Percentiles rank a stretch among this genome's conserved stretches.
These are phyloP conservation scores for Alnus rubra DNA, from an alignment of 306 rosid genomes.

Conservation along the genomic window DNA sequence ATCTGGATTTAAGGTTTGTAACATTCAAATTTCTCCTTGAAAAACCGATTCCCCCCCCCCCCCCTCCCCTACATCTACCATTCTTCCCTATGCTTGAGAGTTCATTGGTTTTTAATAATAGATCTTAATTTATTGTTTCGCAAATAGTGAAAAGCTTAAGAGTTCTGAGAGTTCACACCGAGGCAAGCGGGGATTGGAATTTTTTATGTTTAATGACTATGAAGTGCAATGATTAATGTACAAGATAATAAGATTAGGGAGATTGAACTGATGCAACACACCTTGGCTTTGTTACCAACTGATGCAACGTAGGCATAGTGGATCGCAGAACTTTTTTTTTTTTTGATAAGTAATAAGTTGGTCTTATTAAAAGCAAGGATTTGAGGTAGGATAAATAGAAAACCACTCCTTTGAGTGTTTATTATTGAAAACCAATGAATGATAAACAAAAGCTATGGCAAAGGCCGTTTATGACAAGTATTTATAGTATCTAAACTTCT, in stretches of 20 bases:
- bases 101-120: neutral
- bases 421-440: too few relatives aligned
- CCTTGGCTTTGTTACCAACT: too few relatives aligned
- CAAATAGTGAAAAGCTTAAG: neutral
- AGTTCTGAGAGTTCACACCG: neutral
- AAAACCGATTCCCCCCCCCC: neutral
- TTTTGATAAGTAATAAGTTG: too few relatives aligned
- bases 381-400: too few relatives aligned
- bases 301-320: too few relatives aligned
- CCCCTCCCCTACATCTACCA: neutral
- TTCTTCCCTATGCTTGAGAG: neutral
- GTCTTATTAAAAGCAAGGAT: too few relatives aligned
- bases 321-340: too few relatives aligned
- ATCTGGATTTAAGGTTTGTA: conserved; percentile 92
- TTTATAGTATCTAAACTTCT: too few relatives aligned
- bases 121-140: conserved; percentile 8
- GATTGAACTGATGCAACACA: neutral
- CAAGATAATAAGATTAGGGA: neutral
- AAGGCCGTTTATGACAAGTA: too few relatives aligned
- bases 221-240: neutral
- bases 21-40: conserved; percentile 9
- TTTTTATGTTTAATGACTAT: too few relatives aligned
- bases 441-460: too few relatives aligned
- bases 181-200: neutral
- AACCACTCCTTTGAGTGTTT: too few relatives aligned